phyloP scores from a whole-genome alignment of 1,284 basidiomycete genomes.

The Ceratobasidium sp. region DNA sequence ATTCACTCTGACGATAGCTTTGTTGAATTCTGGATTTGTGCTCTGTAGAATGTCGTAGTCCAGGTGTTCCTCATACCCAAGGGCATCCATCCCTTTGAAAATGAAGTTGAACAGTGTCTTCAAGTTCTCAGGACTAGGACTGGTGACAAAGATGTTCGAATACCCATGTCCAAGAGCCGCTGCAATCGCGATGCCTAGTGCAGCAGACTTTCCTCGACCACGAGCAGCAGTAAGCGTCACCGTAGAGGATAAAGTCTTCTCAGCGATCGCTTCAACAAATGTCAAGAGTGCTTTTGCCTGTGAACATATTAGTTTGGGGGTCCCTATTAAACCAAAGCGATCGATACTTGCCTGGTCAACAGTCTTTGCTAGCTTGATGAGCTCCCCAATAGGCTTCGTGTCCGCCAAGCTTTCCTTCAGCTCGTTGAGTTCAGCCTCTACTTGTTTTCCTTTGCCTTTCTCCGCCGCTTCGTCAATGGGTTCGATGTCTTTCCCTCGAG shows the following conservation, averaged over 20 bases:
- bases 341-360: slow-evolving; percentile 78
- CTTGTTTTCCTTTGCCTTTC: slow-evolving; percentile 66
- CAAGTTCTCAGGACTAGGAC: slow-evolving; percentile 97
- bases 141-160: slow-evolving; percentile 98
- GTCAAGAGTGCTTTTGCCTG: slow-evolving; percentile 87
- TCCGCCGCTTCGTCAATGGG: slow-evolving; percentile 67
- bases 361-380: slow-evolving; percentile 93
- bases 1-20: slow-evolving; percentile 96
- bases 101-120: slow-evolving; percentile 98
- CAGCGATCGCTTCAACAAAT: slow-evolving; percentile 91
- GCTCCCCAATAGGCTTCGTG: slow-evolving; percentile 89
- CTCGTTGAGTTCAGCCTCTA: slow-evolving; percentile 78
- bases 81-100: slow-evolving; percentile 94
- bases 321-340: background rate
- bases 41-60: slow-evolving; percentile 97
- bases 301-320: slow-evolving; percentile 2
- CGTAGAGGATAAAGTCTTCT: slow-evolving; percentile 94
- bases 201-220: slow-evolving; percentile 97
- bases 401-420: slow-evolving; percentile 86
- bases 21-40: slow-evolving; percentile 94
- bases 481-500: slow-evolving; percentile 93
- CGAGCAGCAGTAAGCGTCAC: slow-evolving; percentile 95
- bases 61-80: slow-evolving; percentile 97
- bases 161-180: slow-evolving; percentile 95
- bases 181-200: slow-evolving; percentile 93